phyloP scores from a whole-genome alignment of 192 early-diverging fungal genomes.

The Coemansia sp. region DNA sequence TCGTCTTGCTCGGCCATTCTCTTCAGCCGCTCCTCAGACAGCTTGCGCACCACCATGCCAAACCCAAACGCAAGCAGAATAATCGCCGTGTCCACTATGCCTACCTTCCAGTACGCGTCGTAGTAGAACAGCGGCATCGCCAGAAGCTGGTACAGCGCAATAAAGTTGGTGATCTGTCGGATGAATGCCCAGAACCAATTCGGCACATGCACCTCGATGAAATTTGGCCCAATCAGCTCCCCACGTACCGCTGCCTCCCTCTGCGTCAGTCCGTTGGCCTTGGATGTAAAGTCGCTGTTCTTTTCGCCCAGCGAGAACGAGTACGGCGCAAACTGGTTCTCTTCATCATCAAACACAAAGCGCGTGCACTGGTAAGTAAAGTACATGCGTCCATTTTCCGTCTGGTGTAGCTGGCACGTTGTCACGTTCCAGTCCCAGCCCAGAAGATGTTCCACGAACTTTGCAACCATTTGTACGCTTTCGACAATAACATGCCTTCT shows the following conservation, averaged over 20 bases:
- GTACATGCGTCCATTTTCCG: slow-evolving; percentile 57
- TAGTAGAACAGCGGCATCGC: slow-evolving; percentile 60
- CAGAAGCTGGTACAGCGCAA: slow-evolving; percentile 61
- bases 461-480: slow-evolving; percentile 19
- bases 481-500: slow-evolving; percentile 23
- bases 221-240: slow-evolving; percentile 70
- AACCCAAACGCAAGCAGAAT: slow-evolving; percentile 57
- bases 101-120: slow-evolving; percentile 59
- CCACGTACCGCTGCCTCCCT: slow-evolving; percentile 57
- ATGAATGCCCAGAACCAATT: slow-evolving; percentile 57
- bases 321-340: slow-evolving; percentile 61
- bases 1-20: slow-evolving; percentile 62
- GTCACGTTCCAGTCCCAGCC: slow-evolving; percentile 50
- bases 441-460: slow-evolving; percentile 16
- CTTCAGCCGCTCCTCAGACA: slow-evolving; percentile 60
- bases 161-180: slow-evolving; percentile 62
- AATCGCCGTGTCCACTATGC: slow-evolving; percentile 56
- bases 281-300: slow-evolving; percentile 39
- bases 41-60: slow-evolving; percentile 57
- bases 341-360: slow-evolving; percentile 63
- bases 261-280: slow-evolving; percentile 51
- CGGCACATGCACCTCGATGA: slow-evolving; percentile 65
- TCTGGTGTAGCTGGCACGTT: slow-evolving; percentile 48
- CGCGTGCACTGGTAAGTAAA: slow-evolving; percentile 75
- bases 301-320: slow-evolving; percentile 59